Evolutionary conservation across 495 filamentous ascomycete genomes (phyloP).

Genomic region (Penicillium odoratum): DNA sequence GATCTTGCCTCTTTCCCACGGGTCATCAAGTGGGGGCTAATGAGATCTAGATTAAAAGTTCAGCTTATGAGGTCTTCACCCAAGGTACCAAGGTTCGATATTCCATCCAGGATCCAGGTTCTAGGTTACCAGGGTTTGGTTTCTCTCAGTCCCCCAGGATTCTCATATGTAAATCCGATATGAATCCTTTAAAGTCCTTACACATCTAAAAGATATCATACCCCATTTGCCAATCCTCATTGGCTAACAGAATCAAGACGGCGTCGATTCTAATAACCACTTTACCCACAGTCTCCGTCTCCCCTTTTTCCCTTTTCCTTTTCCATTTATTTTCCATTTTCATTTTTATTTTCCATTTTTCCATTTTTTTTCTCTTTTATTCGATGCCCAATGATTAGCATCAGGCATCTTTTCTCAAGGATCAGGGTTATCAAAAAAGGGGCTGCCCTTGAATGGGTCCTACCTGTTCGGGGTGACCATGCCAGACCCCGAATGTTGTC

Average conservation of each 20-base stretch:
- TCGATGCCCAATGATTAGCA: neutral
- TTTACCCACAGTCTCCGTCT: slow-evolving; percentile 8
- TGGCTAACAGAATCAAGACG: slow-evolving; percentile 18
- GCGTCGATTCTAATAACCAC: slow-evolving; percentile 26
- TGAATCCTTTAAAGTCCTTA: slow-evolving; percentile 9
- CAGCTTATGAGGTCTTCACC: too few relatives aligned
- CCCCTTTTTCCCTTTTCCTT: slow-evolving; percentile 10
- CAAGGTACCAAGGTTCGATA: neutral
- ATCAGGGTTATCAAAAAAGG: slow-evolving; percentile 15
- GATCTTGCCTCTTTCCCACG: slow-evolving; percentile 26
- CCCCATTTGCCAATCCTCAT: slow-evolving; percentile 12
- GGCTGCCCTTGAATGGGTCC: slow-evolving; percentile 10
- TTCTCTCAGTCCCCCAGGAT: neutral
- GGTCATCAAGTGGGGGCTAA: slow-evolving; percentile 21
- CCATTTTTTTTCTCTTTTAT: neutral
- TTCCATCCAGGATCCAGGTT: neutral
- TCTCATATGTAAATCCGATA: neutral
- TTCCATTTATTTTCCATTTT: neutral
- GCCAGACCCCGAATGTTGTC: slow-evolving; percentile 12
- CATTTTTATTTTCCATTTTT: neutral
- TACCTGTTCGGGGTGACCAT: slow-evolving; percentile 13
- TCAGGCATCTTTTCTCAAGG: neutral
- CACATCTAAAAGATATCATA: slow-evolving; percentile 23
- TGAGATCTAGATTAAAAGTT: slow-evolving; percentile 18
- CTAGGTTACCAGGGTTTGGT: neutral